phyloP scores from a whole-genome alignment of 2,329 filamentous ascomycete species.

The Trichoderma semiorbis region DNA sequence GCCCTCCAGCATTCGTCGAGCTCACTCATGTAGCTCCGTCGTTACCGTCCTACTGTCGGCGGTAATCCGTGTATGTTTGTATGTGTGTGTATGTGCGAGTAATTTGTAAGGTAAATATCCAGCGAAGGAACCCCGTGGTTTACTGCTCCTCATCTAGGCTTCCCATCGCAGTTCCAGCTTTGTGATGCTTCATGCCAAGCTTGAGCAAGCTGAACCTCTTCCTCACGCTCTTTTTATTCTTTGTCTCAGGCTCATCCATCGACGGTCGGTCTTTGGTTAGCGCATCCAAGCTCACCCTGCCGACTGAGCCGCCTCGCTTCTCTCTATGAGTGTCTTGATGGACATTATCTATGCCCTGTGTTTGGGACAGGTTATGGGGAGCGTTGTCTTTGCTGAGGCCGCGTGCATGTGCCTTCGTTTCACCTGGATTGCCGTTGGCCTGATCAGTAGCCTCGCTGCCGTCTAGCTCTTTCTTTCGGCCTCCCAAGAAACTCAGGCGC shows the following conservation, averaged over 20 bases:
- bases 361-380: constrained; percentile 44
- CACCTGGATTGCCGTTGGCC: constrained; percentile 31
- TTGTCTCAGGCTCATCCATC: constrained; percentile 33
- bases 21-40: background rate
- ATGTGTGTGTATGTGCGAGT: background rate
- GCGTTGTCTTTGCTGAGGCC: constrained; percentile 31
- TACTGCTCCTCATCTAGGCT: constrained; percentile 54
- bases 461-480: constrained; percentile 44
- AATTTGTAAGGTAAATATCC: background rate
- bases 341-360: constrained; percentile 33
- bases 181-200: constrained; percentile 66
- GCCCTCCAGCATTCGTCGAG: background rate
- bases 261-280: constrained; percentile 24
- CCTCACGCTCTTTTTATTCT: constrained; percentile 62
- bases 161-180: constrained; percentile 49
- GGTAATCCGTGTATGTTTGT: background rate
- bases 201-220: constrained; percentile 77
- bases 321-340: constrained; percentile 22
- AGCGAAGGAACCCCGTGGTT: background rate
- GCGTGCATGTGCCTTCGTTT: constrained; percentile 31
- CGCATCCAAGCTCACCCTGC: constrained; percentile 31
- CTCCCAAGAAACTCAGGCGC: constrained; percentile 55
- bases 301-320: constrained; percentile 24
- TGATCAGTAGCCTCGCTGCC: constrained; percentile 27
- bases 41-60: background rate